A percentile compares a stretch with the other conserved stretches of the same genome.
phyloP scores from a whole-genome alignment of 148 eudicot genomes.

The Diospyros kaki region DNA sequence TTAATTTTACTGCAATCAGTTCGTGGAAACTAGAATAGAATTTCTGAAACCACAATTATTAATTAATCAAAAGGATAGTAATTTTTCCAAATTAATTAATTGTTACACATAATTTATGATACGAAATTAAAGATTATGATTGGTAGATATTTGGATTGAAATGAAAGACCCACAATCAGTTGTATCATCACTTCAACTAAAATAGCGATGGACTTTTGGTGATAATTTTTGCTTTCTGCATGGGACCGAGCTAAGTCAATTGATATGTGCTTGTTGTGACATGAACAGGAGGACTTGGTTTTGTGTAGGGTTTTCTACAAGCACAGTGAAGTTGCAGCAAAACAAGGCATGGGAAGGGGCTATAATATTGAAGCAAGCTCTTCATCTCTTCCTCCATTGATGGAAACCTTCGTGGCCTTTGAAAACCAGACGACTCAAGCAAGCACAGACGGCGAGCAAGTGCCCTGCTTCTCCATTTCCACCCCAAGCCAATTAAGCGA shows the following conservation, averaged over 20 bases:
- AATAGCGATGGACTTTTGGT: too few species aligned
- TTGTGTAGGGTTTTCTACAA: slow-evolving; percentile 43
- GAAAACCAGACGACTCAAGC: slow-evolving; percentile 14
- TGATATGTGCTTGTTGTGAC: background rate
- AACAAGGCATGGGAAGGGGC: slow-evolving; percentile 17
- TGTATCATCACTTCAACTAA: too few species aligned
- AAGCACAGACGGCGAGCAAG: slow-evolving; percentile 22
- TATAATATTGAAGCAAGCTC: slow-evolving; percentile 26
- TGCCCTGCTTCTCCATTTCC: slow-evolving; percentile 49
- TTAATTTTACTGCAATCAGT: too few species aligned
- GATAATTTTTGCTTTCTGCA: background rate
- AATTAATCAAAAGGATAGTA: too few species aligned
- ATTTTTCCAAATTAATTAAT: too few species aligned
- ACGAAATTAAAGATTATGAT: too few species aligned
- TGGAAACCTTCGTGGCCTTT: slow-evolving; percentile 38
- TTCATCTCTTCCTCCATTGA: slow-evolving; percentile 36
- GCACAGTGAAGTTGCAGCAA: slow-evolving; percentile 21
- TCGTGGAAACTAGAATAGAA: too few species aligned
- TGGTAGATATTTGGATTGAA: too few species aligned
- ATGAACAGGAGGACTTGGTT: slow-evolving; percentile 43
- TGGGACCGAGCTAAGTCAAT: too few species aligned
- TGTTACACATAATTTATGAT: too few species aligned
- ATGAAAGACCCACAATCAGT: too few species aligned
- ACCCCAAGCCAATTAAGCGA: slow-evolving; percentile 5
- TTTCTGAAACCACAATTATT: too few species aligned